Evolutionary conservation across 2,329 filamentous ascomycete genomes (phyloP).

Genomic region (Penicillium sclerotiorum): DNA sequence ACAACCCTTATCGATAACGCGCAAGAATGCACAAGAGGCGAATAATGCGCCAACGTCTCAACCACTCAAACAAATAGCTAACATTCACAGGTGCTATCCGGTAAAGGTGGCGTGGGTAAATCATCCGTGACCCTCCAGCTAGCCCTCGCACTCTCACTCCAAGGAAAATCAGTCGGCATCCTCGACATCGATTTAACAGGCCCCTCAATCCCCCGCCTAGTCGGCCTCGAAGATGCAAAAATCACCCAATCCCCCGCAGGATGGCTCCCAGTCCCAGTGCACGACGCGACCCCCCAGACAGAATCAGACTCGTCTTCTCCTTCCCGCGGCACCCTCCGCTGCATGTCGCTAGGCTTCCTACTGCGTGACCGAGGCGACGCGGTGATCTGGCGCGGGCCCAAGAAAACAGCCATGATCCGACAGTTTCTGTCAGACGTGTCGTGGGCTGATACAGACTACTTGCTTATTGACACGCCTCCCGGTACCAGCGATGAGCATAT

Average conservation of each 20-base stretch:
- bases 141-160: conserved; percentile 81
- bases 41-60: not conserved
- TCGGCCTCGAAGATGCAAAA: conserved; percentile 84
- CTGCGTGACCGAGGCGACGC: conserved; percentile 81
- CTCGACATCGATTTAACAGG: conserved; percentile 96
- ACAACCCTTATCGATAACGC: conserved; percentile 45
- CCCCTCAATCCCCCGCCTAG: conserved; percentile 92
- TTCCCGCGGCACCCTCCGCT: conserved; percentile 51
- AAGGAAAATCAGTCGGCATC: conserved; percentile 87
- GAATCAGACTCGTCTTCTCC: conserved; percentile 14
- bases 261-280: conserved; percentile 87
- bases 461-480: conserved; percentile 93
- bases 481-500: conserved; percentile 98
- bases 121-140: conserved; percentile 97
- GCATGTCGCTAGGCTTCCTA: conserved; percentile 93
- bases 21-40: conserved; percentile 1
- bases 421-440: conserved; percentile 92
- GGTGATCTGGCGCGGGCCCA: conserved; percentile 95
- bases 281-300: conserved; percentile 54
- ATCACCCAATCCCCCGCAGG: conserved; percentile 89
- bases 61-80: not conserved
- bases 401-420: conserved; percentile 98
- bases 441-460: conserved; percentile 84
- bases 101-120: conserved; percentile 97
- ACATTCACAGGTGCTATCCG: conserved; percentile 70